These are phyloP conservation scores for Pleomassaria siparia DNA, from an alignment of 2,329 filamentous ascomycete genomes.

Conservation along the genomic window DNA sequence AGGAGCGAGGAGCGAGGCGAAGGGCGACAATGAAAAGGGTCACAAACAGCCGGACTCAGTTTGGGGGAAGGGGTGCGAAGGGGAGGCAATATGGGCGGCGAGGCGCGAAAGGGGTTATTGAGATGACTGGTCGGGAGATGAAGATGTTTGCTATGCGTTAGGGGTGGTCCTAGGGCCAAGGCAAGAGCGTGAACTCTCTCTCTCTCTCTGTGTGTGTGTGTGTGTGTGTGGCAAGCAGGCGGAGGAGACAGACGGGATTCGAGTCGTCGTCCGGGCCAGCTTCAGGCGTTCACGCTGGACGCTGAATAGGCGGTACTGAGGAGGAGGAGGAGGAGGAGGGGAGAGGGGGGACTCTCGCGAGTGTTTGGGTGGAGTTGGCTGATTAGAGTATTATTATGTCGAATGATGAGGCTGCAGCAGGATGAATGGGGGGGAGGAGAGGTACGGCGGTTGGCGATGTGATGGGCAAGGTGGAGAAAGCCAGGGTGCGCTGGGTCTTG, in stretches of 20 bases:
- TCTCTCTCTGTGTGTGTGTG: too few species aligned
- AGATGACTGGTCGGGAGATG: constrained; percentile 29
- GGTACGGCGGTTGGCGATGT: constrained; percentile 16
- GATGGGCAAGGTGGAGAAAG: constrained; percentile 18
- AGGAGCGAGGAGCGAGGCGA: constrained; percentile 11
- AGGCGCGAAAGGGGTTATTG: constrained; percentile 19
- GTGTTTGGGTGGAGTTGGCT: constrained; percentile 5
- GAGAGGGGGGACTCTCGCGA: constrained; percentile 5
- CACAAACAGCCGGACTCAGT: constrained; percentile 13
- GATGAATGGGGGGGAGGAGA: constrained; percentile 28
- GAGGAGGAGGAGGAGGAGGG: too few species aligned
- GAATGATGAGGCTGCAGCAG: constrained; percentile 27
- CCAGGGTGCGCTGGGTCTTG: constrained; percentile 4
- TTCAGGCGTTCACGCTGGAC: constrained; percentile 18
- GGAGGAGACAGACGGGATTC: constrained; percentile 15
- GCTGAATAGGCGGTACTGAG: neutral
- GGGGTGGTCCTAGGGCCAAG: constrained; percentile 29
- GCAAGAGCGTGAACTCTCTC: too few species aligned
- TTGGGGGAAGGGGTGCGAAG: too few species aligned
- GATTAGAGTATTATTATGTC: constrained; percentile 24
- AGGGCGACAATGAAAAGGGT: constrained; percentile 14
- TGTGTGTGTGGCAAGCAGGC: constrained; percentile 28
- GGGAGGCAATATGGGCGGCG: constrained; percentile 4
- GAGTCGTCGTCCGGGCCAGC: constrained; percentile 16
- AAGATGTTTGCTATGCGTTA: constrained; percentile 36